Base-by-base conservation (phyloP, 208 protist genomes). In the Leishmania tropica region DNA sequence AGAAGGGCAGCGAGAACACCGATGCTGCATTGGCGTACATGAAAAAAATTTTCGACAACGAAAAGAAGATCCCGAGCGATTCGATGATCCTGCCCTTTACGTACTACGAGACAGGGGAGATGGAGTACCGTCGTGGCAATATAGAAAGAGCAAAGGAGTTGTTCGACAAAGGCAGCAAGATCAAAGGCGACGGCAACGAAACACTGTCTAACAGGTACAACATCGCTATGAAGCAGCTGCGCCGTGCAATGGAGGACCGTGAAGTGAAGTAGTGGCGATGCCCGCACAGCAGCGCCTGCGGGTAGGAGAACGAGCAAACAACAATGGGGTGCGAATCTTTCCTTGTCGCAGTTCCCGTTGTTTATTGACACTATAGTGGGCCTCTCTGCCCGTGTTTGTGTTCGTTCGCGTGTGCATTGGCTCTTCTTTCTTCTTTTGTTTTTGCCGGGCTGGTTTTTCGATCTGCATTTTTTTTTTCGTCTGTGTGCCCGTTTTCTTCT, bases 121-220 rank as follows among this genome's bases (percentile, higher is more conserved):
- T 98, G 79, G 93, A 97, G 88, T 98, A 92, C 80, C 92, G 92
- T 28, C 90, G 87, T 62, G 94, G 92, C 53, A 92, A 96, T 74
- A 76, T 91, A 45, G 81, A 89, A 28, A 86, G 83, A 60, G 90
- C 95, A 68, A 96, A 96, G 79, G 81, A 93, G 74, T 78, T 96
- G n/a, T 96, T 98, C 58, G 89, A 91, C 3, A 93, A 94, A 76
- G 95, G 95, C 68, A 88, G 87, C 75, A 91, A 87, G 56, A 85
- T 98, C 75, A 96, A 95, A 60, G 95, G 95, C n/a, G 93, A 97
- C 81, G 92, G 94, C 62, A 97, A 96, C 77, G 95, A 98, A 62
- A 98, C 95, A 19, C 82, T 98, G 28, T 68, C 89, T 58, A 98
- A 98, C 80, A 87, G 95, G 67, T 98, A 96, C 87, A 90, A 80